A percentile compares a stretch with the other conserved stretches of the same genome.
These are phyloP conservation scores for Bertia moriformis DNA, from an alignment of 2,329 filamentous ascomycete species.

Conservation along the genomic window DNA sequence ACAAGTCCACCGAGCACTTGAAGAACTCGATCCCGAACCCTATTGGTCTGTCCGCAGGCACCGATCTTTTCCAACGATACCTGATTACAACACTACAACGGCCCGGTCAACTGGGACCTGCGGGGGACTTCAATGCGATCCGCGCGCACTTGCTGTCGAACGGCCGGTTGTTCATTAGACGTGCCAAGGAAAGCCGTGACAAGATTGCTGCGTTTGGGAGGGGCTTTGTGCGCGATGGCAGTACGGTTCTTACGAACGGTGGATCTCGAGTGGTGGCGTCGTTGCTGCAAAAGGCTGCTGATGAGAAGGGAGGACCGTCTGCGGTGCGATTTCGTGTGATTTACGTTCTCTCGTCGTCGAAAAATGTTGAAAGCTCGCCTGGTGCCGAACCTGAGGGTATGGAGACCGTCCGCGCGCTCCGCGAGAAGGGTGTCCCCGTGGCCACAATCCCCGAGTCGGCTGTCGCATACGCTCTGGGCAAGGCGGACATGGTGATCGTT, in stretches of 20 bases:
- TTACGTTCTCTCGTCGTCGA: constrained; percentile 39
- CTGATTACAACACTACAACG: constrained; percentile 57
- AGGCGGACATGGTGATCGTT: constrained; percentile 54
- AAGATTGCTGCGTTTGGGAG: constrained; percentile 70
- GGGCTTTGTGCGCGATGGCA: constrained; percentile 64
- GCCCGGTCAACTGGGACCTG: constrained; percentile 22
- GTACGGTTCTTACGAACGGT: constrained; percentile 78
- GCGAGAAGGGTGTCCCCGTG: constrained; percentile 65
- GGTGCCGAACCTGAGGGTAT: constrained; percentile 17
- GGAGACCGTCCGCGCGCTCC: constrained; percentile 57
- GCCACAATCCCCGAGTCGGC: constrained; percentile 65
- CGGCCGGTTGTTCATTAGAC: constrained; percentile 69
- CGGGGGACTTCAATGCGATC: constrained; percentile 61
- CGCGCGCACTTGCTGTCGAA: constrained; percentile 74
- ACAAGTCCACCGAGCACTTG: constrained; percentile 61
- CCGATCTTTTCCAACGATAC: constrained; percentile 89
- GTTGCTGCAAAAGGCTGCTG: constrained; percentile 60
- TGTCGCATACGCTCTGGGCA: constrained; percentile 64
- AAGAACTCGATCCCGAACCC: constrained; percentile 73
- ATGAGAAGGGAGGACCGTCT: constrained; percentile 34
- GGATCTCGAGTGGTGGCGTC: constrained; percentile 72
- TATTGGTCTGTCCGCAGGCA: constrained; percentile 82
- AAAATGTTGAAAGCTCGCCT: constrained; percentile 8
- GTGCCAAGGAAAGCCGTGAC: constrained; percentile 72
- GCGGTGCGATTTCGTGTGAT: constrained; percentile 69